Evolutionary conservation across 208 protist genomes (phyloP), one percentile per base, ranked within the genome.

Genomic region (Trypanosoma conorhini): DNA sequence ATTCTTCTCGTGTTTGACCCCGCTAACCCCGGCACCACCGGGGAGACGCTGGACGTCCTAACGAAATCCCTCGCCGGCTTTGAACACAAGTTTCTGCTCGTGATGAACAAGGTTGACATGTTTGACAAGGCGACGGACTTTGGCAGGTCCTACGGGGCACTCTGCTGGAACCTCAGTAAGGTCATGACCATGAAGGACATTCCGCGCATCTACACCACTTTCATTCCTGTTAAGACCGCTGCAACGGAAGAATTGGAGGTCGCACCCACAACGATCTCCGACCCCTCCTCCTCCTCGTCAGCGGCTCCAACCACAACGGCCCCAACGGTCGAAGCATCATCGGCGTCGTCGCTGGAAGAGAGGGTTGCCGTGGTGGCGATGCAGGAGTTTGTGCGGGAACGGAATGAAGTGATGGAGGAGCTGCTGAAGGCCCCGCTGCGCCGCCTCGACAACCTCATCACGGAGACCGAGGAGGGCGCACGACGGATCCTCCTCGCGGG

Each of bases 161-260:
- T 98, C 7, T 98, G 91, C 87, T 98, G 94, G 94, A 96, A 96
- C 68, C 82, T 96, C 0, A 88, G 87, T 70, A 96, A 96, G 65
- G 88, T 96, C 13, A 85, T 98, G 65, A 77, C 73, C 30, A 81
- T 92, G 74, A 97, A 98, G 70, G 94, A 98, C 62, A 82, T 97
- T 48, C 94, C 94, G 26, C 87, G 80, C 35, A 95, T 98, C 72
- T 97, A 96, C 81, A 97, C 89, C 8, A 98, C 88, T 24, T 96
- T 76, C 64, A 88, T 82, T 51, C 56, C 72, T 17, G 50, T 67
- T 3, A 62, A 64, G 33, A 58, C 21, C 21, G 50, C 42, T 83
- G 0, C 75, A 74, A 35, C 71, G 68, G 46, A 40, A 35, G 48
- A 54, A 38, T 54, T 38, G 22, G 55, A 59, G n/a, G 17, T 28